phyloP scores from a whole-genome alignment of 176 grass and related monocot species.

The Aegilops umbellulata region DNA sequence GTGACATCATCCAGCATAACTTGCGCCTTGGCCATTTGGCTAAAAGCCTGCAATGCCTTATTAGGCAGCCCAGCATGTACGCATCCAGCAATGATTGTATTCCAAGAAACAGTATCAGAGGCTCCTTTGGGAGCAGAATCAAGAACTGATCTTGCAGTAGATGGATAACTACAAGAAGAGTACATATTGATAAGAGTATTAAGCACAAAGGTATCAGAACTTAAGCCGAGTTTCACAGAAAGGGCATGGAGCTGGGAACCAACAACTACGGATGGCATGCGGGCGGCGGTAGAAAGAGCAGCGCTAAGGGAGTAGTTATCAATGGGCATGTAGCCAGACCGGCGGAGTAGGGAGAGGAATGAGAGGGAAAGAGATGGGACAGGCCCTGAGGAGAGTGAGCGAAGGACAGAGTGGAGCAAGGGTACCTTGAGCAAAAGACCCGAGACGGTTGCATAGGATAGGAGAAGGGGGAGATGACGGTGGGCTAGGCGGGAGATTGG shows the following conservation, averaged over 20 bases:
- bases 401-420: conserved; percentile 58
- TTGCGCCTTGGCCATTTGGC: conserved; percentile 46
- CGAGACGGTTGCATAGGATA: conserved; percentile 51
- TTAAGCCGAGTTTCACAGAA: conserved; percentile 58
- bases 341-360: conserved; percentile 56
- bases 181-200: conserved; percentile 89
- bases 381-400: conserved; percentile 44
- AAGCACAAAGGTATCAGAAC: conserved; percentile 67
- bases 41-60: conserved; percentile 53
- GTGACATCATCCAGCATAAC: conserved; percentile 67
- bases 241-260: conserved; percentile 70
- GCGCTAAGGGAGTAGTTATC: conserved; percentile 74
- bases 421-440: conserved; percentile 54
- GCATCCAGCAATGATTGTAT: conserved; percentile 80
- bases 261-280: conserved; percentile 32
- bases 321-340: conserved; percentile 27
- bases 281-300: conserved; percentile 55
- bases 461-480: conserved; percentile 53
- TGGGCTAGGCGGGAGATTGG: conserved; percentile 32
- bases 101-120: conserved; percentile 81
- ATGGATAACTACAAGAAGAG: conserved; percentile 48
- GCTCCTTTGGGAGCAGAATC: conserved; percentile 45
- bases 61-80: conserved; percentile 48
- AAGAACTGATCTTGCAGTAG: conserved; percentile 61
- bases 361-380: conserved; percentile 49